Base-by-base conservation (phyloP, 2,329 filamentous ascomycete genomes). In the Stemphylium beticola region DNA sequence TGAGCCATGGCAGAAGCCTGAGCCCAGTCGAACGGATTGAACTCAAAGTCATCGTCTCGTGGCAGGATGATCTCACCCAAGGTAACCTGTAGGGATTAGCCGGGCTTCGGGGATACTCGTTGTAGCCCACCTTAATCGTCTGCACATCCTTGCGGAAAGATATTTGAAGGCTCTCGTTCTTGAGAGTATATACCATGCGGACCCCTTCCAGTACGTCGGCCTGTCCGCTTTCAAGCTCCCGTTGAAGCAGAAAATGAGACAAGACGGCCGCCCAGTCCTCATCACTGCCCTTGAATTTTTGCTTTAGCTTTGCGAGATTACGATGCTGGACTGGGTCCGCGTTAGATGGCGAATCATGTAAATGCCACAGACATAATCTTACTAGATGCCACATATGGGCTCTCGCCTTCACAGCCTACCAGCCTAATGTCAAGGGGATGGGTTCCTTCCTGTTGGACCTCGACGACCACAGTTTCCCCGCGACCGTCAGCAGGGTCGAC, bases 11-110 rank as follows among this genome's bases (percentile, higher is more conserved):
- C 80, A 4, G 86, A 84, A 17, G 79, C 77, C 37, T 82, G 83
- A 55, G 87, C 89, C 90, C 90, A 93, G 51, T 89, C 85, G 57
- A 89, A 88, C 4, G 87, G 77, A 49, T 86, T 82, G 57, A 91
- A 82, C 57, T 83, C 83, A 55, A 86, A 83, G 38, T 84, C 81
- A 32, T 81, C 79, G 53, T 84, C 80, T 61, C 82, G 77, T 33
- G 77, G 74, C 3, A 92, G 76, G 4, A 79, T 77, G 55, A 93
- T 81, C 18, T 82, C 77, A 31, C 90, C 90, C n/a, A 92, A 81
- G 81, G 85, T 87, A 18, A 74, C 62, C 70, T 74, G 33, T 6
- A 20, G 10, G 32, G n/a, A 31, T 50, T 37, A 39, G 51, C 17
- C 12, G n/a, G 12, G 39, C 38, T 29, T 11, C n/a, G 32, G 12